These are phyloP conservation scores for Aphanomyces cochlioides DNA, from an alignment of 352 stramenopile species.

Conservation along the genomic window DNA sequence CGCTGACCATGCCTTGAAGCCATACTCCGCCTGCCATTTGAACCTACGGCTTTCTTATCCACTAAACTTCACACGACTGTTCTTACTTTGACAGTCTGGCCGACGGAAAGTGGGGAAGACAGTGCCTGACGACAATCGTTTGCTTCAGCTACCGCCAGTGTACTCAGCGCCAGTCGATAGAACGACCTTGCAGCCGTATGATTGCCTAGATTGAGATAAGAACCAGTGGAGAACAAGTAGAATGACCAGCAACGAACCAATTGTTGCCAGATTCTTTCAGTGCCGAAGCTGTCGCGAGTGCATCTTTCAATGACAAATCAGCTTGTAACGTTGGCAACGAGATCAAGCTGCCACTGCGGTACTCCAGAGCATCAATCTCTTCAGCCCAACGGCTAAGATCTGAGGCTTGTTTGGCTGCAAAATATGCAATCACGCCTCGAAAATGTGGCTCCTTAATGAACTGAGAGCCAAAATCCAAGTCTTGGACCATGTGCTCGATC, in stretches of 20 bases:
- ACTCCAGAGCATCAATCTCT: constrained; percentile 3
- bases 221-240: neutral
- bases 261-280: constrained; percentile 17
- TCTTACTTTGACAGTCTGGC: constrained; percentile 13
- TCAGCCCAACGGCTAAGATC: neutral
- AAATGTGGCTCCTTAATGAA: neutral
- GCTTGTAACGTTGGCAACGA: constrained; percentile 4
- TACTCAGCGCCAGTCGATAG: constrained; percentile 19
- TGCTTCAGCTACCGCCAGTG: constrained; percentile 18
- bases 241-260: constrained; percentile 12
- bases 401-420: neutral
- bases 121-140: neutral
- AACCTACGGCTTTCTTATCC: constrained; percentile 11
- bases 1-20: constrained; percentile 59
- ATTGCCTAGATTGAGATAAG: constrained; percentile 19
- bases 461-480: neutral
- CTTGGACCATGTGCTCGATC: neutral
- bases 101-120: neutral
- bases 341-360: neutral
- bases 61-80: neutral
- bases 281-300: neutral
- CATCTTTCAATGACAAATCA: constrained; percentile 1
- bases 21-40: constrained; percentile 26
- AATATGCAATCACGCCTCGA: neutral
- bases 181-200: constrained; percentile 18